A percentile compares a stretch with the other conserved stretches of the same genome.
phyloP scores from a whole-genome alignment of 1,284 basidiomycete genomes.

The Heliocybe sulcata region DNA sequence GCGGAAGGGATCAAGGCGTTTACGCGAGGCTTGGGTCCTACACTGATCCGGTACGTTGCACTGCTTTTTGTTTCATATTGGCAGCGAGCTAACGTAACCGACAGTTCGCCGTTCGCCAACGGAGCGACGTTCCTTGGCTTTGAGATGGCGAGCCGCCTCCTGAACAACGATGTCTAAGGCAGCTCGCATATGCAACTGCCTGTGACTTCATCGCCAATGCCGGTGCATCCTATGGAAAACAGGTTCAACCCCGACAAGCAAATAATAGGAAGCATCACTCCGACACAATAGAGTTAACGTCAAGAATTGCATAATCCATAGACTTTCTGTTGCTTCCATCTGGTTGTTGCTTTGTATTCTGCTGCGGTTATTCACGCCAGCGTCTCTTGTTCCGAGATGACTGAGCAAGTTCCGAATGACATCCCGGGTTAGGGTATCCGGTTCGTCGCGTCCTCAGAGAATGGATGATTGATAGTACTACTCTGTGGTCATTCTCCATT shows the following conservation, averaged over 20 bases:
- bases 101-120: slow-evolving; percentile 83
- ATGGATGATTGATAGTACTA: too few species aligned
- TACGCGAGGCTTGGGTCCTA: slow-evolving; percentile 84
- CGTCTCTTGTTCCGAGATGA: not conserved
- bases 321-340: not conserved
- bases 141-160: slow-evolving; percentile 73
- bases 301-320: not conserved
- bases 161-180: slow-evolving; percentile 28
- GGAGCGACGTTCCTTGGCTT: slow-evolving; percentile 92
- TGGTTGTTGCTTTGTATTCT: not conserved
- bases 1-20: slow-evolving; percentile 84
- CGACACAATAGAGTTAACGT: not conserved
- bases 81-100: slow-evolving; percentile 12
- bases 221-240: not conserved
- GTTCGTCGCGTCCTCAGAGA: too few species aligned
- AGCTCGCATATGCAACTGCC: too few species aligned
- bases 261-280: not conserved
- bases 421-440: not conserved
- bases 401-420: not conserved
- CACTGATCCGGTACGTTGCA: slow-evolving; percentile 71
- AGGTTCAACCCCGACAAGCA: not conserved
- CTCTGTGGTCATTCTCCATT: not conserved
- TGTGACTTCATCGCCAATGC: too few species aligned
- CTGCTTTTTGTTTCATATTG: slow-evolving; percentile 8
- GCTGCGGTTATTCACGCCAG: not conserved